phyloP scores from a whole-genome alignment of 1,284 basidiomycete genomes.

The Fistulinella cinereoalba region DNA sequence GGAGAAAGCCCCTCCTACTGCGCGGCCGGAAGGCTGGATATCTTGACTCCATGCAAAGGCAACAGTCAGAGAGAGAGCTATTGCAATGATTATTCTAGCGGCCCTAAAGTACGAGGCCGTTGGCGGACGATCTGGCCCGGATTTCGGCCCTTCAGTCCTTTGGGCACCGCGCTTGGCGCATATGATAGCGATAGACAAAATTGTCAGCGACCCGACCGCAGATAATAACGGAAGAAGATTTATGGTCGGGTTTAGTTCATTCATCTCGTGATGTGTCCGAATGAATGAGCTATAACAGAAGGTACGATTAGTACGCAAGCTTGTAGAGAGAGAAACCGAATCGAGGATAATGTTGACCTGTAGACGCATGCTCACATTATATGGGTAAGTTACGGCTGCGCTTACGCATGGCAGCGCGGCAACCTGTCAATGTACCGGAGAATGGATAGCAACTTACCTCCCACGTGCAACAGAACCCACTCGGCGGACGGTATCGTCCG shows the following conservation, averaged over 20 bases:
- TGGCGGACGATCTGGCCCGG: neutral
- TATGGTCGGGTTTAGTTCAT: neutral
- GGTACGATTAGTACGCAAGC: no score
- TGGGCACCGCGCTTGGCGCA: neutral
- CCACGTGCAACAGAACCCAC: no score
- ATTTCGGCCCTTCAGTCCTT: neutral
- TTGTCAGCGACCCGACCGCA: conserved; percentile 3
- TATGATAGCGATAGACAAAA: neutral
- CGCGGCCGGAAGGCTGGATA: neutral
- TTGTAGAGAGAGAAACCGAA: no score
- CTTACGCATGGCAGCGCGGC: neutral
- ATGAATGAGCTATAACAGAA: no score
- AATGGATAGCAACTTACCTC: no score
- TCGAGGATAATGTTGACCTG: no score
- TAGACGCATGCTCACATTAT: no score
- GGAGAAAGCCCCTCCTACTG: neutral
- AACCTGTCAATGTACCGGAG: neutral
- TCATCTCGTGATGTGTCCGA: no score
- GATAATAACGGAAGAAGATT: conserved; percentile 1
- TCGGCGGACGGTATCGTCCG: neutral
- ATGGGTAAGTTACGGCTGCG: no score
- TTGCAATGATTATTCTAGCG: neutral
- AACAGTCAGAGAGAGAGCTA: neutral
- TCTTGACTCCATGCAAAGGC: conserved; percentile 2
- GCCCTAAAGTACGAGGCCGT: neutral